Percentiles rank a stretch among this genome's conserved stretches.
Conservation (phyloP, 371 early-diverging fungal species). For the Mortierella sp. region DNA sequence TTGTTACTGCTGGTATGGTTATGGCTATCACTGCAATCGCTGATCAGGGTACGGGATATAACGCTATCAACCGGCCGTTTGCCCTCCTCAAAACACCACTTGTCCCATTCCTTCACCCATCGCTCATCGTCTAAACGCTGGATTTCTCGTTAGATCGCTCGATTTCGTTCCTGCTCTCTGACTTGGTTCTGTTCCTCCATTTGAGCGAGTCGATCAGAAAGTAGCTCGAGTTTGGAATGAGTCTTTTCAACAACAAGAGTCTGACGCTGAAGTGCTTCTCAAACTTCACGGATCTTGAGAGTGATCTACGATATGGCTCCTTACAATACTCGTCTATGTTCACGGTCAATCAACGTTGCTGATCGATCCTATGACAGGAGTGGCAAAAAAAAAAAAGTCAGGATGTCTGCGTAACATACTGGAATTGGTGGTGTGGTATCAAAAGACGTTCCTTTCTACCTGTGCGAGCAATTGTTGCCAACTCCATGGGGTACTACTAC, state of each 20-base stretch:
- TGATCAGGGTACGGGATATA: background rate
- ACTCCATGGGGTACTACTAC: constrained; percentile 2
- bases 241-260: constrained; percentile 33
- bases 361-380: background rate
- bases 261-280: constrained; percentile 28
- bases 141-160: constrained; percentile 9
- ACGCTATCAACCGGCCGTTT: background rate
- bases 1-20: background rate
- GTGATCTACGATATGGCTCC: constrained; percentile 22
- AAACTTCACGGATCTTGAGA: constrained; percentile 30
- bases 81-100: constrained; percentile 53
- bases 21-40: background rate
- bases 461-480: constrained; percentile 13
- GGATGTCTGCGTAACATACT: background rate
- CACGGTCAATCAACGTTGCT: constrained; percentile 38
- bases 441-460: constrained; percentile 1
- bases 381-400: background rate
- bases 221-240: constrained; percentile 17
- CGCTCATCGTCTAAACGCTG: constrained; percentile 24
- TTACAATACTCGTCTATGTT: constrained; percentile 21
- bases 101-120: constrained; percentile 33
- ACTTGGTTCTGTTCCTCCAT: constrained; percentile 29
- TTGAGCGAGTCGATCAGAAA: constrained; percentile 21
- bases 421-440: too few relatives aligned
- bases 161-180: constrained; percentile 22